phyloP scores from a whole-genome alignment of 1,284 basidiomycete species.

The Pseudozyma hubeiensis region DNA sequence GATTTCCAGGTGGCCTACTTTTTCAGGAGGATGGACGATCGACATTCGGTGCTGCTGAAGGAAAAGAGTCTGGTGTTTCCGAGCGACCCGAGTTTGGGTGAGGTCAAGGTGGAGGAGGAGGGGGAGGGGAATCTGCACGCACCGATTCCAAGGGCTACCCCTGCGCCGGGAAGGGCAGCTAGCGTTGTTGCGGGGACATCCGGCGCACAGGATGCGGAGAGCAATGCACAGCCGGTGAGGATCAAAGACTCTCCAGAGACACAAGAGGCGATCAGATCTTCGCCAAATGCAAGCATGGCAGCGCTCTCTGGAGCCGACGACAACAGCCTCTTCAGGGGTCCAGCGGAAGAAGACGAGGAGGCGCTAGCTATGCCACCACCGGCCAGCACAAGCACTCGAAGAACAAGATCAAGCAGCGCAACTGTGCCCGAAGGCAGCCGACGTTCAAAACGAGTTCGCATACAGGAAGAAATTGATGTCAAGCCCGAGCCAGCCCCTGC shows the following conservation, averaged over 20 bases:
- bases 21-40: conserved; percentile 65
- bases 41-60: conserved; percentile 69
- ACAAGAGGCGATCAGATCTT: conserved; percentile 3
- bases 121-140: conserved; percentile 52
- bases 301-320: conserved; percentile 25
- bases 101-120: conserved; percentile 53
- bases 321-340: conserved; percentile 20
- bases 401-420: conserved; percentile 14
- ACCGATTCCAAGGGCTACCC: conserved; percentile 35
- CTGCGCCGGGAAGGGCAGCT: conserved; percentile 10
- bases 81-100: conserved; percentile 25
- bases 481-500: conserved; percentile 22
- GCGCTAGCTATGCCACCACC: conserved; percentile 33
- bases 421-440: background rate
- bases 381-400: conserved; percentile 16
- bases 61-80: conserved; percentile 48
- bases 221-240: conserved; percentile 17
- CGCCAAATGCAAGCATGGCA: conserved; percentile 20
- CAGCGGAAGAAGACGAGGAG: conserved; percentile 9
- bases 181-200: background rate
- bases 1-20: conserved; percentile 69
- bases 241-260: conserved; percentile 47
- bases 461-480: conserved; percentile 26
- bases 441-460: conserved; percentile 41
- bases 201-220: conserved; percentile 12